Base-by-base conservation (phyloP, 306 rosid species). In the Ochetophila trinervis region DNA sequence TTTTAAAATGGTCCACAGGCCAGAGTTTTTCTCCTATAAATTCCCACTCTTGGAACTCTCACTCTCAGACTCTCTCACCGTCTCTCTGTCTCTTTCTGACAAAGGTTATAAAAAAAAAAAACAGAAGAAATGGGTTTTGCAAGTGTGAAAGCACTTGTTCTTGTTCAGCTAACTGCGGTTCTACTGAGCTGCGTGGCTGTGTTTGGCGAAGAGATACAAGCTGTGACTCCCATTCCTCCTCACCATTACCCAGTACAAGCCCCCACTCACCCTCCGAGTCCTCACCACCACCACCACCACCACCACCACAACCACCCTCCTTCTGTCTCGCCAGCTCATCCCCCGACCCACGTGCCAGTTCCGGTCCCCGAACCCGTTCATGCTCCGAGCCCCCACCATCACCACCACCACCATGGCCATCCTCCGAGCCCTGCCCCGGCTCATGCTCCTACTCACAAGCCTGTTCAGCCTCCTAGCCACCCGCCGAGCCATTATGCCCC, bases 201-300 rank as follows among this genome's bases (percentile, higher is more conserved):
- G 3, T 63, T 61, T 4, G 72, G 61, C 10, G 23, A 76, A 57
- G 57, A 65, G 1, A 40, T 52, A 22, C 17, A 65, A 0, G 49
- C 79, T 64, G 44, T 62, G 34, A 61, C 88, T 16, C 79, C 90
- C 4, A 1, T 47, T 16, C 75, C 67, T 10, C 62, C 77, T 16
- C 82, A 66, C 37, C 69, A 18, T 20, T 21, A 73, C 53, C 76
- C 72, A 2, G 62, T 51, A 0, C 53, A 37, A 23, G 24, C 74
- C 11, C 77, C 78, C 0, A 58, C 45, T 0, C 68, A 69, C 36
- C 66, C 79, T 1, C 79, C 79, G 8, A 53, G 53, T 4, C 67
- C 42, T 58, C 59, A 36, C 63, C 69, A 62, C 62, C 73, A 60
- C 57, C 79, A 67, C 40, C 74, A 48, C 67, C 75, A 66, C 8